These are phyloP conservation scores for Claviceps sp. DNA, from an alignment of 2,329 filamentous ascomycete species.

Conservation along the genomic window DNA sequence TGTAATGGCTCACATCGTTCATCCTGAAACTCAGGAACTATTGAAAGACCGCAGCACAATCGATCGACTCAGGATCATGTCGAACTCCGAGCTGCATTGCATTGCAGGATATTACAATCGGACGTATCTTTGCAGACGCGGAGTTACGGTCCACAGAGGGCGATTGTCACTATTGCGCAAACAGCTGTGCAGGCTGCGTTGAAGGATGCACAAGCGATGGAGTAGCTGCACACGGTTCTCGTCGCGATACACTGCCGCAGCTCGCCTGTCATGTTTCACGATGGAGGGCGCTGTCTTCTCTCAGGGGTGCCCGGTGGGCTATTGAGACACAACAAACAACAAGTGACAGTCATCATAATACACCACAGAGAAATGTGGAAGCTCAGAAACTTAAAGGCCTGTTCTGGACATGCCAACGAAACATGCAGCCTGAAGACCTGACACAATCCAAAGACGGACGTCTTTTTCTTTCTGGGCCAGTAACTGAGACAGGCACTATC, in stretches of 20 bases:
- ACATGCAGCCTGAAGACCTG: background rate
- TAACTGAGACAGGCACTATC: background rate
- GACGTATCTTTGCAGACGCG: background rate
- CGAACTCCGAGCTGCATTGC: background rate
- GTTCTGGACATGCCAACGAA: no score
- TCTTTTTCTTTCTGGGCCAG: background rate
- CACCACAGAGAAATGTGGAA: no score
- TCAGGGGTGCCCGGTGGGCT: background rate
- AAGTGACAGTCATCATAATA: background rate
- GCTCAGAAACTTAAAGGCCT: no score
- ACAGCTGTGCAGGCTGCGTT: background rate
- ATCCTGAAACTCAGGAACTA: background rate
- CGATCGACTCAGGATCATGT: background rate
- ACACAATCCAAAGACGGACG: background rate
- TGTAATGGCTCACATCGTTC: background rate
- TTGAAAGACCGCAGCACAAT: background rate
- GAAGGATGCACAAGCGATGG: background rate
- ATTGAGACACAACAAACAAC: background rate
- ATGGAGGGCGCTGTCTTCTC: background rate
- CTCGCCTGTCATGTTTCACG: conserved; percentile 3
- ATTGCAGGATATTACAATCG: background rate
- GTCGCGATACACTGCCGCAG: background rate
- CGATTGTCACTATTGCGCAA: background rate
- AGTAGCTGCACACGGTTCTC: background rate
- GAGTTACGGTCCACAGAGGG: conserved; percentile 1